Evolutionary conservation across 1,139 yeast genomes (phyloP), one percentile per base, ranked within the genome.

Genomic region (Kurtzmaniella natalensis): DNA sequence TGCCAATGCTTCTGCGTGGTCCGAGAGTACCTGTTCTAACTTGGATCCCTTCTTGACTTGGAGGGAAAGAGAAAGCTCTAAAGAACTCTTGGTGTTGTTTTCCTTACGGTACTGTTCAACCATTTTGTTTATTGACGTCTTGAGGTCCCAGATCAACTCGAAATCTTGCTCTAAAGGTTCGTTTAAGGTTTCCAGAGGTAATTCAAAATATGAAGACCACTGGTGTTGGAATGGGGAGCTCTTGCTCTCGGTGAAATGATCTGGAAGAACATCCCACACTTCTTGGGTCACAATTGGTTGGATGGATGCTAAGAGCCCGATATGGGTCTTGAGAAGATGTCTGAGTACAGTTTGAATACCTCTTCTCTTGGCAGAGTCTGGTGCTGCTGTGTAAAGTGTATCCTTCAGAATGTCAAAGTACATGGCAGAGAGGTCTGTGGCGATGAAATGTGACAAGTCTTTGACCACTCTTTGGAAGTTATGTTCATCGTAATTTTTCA

Each of bases 351-450:
- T 79, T 53, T 85, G 94, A 3, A 82, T 78, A 3, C 82, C 72
- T 39, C 72, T 65, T 41, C 97, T 73, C 23, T 76, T 70, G 1
- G 48, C 33, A 0, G 83, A 72, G 17, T 55, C 52, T 0, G 48
- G 36, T 0, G 57, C 47, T 43, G 84, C 94, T 0, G 95, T 84
- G 54, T 92, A 92, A 16, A 92, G 68, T 35, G 84, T 67, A 50
- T 92, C 98, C 51, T 92, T 94, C 32, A 84, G 76, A 25, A 86
- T 72, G 50, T 88, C 95, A 55, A 92, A 88, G 56, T 92, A 92
- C 30, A 83, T 67, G 0, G 97, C 77, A 25, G 96, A 86, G 38
- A 89, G 68, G 16, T 78, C 78, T 15, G 76, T 72, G 50, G 82
- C 87, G 69, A 87, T 74, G 50, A 86, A 88, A 37, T 76, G 72